Base-by-base conservation (phyloP, 441 rosid species). In the Erysimum cheiri region DNA sequence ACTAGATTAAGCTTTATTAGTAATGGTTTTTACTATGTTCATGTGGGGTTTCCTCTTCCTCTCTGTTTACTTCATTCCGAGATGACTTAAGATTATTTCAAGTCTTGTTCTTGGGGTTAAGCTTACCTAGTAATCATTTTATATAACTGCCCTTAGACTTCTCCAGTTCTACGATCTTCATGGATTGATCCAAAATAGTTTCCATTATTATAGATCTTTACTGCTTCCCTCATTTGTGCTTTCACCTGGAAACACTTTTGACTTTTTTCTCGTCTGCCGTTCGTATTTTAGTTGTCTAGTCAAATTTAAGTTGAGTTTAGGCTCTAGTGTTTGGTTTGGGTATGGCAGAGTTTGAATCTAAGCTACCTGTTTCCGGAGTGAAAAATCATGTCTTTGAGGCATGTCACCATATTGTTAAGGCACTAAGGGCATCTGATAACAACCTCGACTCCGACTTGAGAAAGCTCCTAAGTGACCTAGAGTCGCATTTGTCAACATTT, bases 371-470 rank as follows among this genome's bases (percentile, higher is more conserved):
- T 41, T 4, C 75, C 3, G 28, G 11, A 9, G 64, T 11, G 56
- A 71, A 64, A 7, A 54, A 46, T 17, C 76, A 76, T 33, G 78
- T 78, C 63, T 71, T 48, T 57, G 90, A 83, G 75, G 83, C 78
- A 28, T 85, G 86, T 53, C 80, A 73, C 59, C 91, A 84, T 77
- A 74, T 92, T 67, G 62, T 89, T 55, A 81, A 82, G 60, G 92
- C 98, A 50, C 55, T 82, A 64, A 85, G 82, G 80, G 95, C 84
- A 36, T 68, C 90, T 43, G 89, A 78, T 64, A 78, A 80, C 47
- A 80, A 77, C 77, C 78, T 87, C 12, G 83, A 78, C 17, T 83
- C 80, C 72, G 85, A 84, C 62, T 70, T 83, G 64, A 84, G 77
- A 61, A 88, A 75, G 71, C 79, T 80, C 40, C 79, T 92, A 33